Percentiles rank a stretch among this genome's conserved stretches.
These are phyloP conservation scores for Alnus glutinosa DNA, from an alignment of 306 rosid genomes.

Conservation along the genomic window DNA sequence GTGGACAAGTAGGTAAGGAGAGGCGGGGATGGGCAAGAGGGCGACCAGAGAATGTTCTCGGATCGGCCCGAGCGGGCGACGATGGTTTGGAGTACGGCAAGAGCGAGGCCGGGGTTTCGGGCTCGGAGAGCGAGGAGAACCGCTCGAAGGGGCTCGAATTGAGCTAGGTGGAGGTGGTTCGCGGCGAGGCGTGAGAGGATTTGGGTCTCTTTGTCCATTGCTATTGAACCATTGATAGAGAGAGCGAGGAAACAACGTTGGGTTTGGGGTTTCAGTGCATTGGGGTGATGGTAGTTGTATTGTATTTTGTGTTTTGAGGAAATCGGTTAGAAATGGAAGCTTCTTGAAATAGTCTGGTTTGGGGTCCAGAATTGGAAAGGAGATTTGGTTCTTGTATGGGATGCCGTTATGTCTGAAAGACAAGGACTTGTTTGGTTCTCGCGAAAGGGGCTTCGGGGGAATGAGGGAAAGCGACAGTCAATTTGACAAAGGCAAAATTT, in stretches of 20 bases:
- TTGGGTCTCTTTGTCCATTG: constrained; percentile 73
- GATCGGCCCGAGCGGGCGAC: constrained; percentile 80
- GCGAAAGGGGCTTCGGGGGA: neutral
- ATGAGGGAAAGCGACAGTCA: neutral
- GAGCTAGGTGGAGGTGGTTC: constrained; percentile 79
- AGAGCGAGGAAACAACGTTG: neutral
- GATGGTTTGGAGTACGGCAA: constrained; percentile 71
- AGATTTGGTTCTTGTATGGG: neutral
- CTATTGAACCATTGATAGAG: neutral
- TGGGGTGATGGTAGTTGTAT: neutral
- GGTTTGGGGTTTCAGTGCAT: constrained; percentile 33
- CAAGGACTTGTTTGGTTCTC: neutral
- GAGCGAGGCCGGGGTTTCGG: constrained; percentile 72
- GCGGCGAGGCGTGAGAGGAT: constrained; percentile 84
- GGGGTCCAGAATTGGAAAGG: neutral
- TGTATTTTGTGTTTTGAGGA: neutral
- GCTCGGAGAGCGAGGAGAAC: constrained; percentile 68
- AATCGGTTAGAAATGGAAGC: neutral
- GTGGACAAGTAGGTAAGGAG: constrained; percentile 73
- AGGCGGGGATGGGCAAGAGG: constrained; percentile 79
- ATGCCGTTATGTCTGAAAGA: neutral
- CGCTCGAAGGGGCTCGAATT: constrained; percentile 88
- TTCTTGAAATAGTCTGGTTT: neutral
- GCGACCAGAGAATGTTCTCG: constrained; percentile 65
- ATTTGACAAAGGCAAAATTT: no score